phyloP scores from a whole-genome alignment of 2,329 filamentous ascomycete species.

The Fusarium piperis region DNA sequence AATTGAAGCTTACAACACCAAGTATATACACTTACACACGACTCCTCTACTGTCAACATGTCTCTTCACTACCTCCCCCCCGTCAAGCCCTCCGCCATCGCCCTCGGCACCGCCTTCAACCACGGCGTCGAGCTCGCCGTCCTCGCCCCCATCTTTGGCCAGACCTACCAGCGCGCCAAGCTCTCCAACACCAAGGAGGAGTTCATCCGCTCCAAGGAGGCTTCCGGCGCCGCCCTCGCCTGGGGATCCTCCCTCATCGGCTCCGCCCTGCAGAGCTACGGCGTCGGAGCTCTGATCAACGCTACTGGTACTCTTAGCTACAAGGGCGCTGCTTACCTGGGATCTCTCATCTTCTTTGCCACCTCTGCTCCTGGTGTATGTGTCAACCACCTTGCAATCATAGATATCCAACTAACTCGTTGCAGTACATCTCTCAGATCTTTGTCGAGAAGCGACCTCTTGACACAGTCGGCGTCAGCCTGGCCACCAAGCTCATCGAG shows the following conservation, averaged over 20 bases:
- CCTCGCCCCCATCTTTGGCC: conserved; percentile 88
- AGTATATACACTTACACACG: conserved; percentile 3
- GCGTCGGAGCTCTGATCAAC: conserved; percentile 90
- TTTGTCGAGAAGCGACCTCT: conserved; percentile 91
- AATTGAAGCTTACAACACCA: conserved; percentile 13
- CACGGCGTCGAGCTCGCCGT: conserved; percentile 90
- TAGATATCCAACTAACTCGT: conserved; percentile 1
- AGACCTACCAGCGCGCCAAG: conserved; percentile 94
- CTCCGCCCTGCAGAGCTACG: conserved; percentile 88
- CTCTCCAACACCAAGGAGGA: conserved; percentile 94
- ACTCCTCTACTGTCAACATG: conserved; percentile 52
- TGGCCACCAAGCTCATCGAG: conserved; percentile 87
- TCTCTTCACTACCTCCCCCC: conserved; percentile 72
- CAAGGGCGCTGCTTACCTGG: conserved; percentile 96
- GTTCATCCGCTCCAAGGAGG: conserved; percentile 93
- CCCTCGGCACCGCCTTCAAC: conserved; percentile 95
- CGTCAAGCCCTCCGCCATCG: conserved; percentile 98
- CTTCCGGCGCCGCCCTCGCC: conserved; percentile 83
- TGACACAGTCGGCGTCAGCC: conserved; percentile 88
- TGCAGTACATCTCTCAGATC: conserved; percentile 84
- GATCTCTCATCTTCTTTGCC: conserved; percentile 89
- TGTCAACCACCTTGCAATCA: background rate
- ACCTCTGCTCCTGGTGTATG: conserved; percentile 86
- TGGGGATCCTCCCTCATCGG: conserved; percentile 92
- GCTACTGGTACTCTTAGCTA: conserved; percentile 94